Evolutionary conservation across 139 green algal genomes (phyloP), one percentile per base, ranked within the genome.

Genomic region (Gonium pectorale): DNA sequence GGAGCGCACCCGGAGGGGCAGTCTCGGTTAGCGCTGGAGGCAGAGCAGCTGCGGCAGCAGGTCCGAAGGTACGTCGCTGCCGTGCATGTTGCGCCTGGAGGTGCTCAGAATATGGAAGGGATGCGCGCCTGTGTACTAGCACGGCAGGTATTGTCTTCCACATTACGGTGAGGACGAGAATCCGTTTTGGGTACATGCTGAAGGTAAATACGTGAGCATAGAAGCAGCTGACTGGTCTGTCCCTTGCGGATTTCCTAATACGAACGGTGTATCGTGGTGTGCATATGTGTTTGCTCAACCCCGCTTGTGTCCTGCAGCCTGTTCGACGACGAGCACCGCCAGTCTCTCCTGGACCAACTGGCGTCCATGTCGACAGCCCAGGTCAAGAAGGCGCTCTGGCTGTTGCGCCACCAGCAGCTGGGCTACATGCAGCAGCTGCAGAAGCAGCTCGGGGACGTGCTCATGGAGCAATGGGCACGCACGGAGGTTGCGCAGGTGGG

Each of bases 391-490:
- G 60, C 77, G 3, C 41, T 82, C 29, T 82, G 60, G 77, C 77
- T 83, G 77, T 31, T 83, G 40, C 77, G 62, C 27, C 77, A 73
- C 62, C 77, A 83, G 77, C 77, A 83, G 77, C 77, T 83, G 35
- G 31, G 31, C 43, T 83, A 83, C 62, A 64, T 64, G 60, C 51
- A 31, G 24, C 38, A 56, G 43, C 60, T 74, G 77, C 60, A 74
- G 60, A 13, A 26, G 41, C 62, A 73, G 44, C 33, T 83, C 62
- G 21, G 63, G 31, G 77, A 73, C 21, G 43, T 83, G 77, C 41
- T 74, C 31, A 51, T 83, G 43, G n/a, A 73, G 41, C 60, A 83
- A 31, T 73, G 77, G 77, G 40, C 77, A 21, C 77, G 77, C 21
- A 43, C 35, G 2, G 77, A 83, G 77, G 31, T 83, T 41, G 68